Conservation (phyloP, 306 rosid species). For the Benincasa hispida region DNA sequence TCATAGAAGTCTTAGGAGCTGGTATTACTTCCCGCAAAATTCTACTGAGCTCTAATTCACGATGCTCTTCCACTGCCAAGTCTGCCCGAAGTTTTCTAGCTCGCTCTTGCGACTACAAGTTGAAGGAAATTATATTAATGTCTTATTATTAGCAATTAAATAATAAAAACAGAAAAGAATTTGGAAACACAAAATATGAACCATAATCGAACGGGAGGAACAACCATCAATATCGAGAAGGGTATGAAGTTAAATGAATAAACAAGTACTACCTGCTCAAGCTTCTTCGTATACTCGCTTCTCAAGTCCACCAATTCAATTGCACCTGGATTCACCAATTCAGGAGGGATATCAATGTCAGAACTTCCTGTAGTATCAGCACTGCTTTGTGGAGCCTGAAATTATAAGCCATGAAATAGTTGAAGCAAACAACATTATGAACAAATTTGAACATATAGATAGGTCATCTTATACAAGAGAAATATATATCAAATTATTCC, state of each 20-base stretch:
- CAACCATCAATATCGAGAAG: neutral
- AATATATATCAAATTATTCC: neutral
- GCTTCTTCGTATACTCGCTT: conserved; percentile 70
- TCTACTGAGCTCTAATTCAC: conserved; percentile 69
- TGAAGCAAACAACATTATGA: neutral
- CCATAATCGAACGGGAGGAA: neutral
- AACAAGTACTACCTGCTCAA: conserved; percentile 53
- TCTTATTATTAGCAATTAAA: neutral
- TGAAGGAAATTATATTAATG: conserved; percentile 4
- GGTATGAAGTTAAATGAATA: neutral
- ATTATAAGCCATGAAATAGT: conserved; percentile 7
- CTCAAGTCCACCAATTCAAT: conserved; percentile 70
- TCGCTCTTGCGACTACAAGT: conserved; percentile 66
- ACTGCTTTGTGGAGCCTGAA: conserved; percentile 52
- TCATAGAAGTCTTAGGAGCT: conserved; percentile 55
- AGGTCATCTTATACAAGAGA: neutral
- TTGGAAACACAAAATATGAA: neutral
- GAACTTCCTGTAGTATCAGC: conserved; percentile 26
- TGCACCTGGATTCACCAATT: conserved; percentile 59
- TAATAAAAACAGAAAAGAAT: neutral
- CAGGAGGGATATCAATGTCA: conserved; percentile 52
- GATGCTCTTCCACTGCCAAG: conserved; percentile 83
- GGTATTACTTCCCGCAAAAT: conserved; percentile 83
- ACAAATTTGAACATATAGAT: neutral
- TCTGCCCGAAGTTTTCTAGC: conserved; percentile 74